Conservation (phyloP, 2,329 filamentous ascomycete genomes). For the Cryphonectria naterciae region DNA sequence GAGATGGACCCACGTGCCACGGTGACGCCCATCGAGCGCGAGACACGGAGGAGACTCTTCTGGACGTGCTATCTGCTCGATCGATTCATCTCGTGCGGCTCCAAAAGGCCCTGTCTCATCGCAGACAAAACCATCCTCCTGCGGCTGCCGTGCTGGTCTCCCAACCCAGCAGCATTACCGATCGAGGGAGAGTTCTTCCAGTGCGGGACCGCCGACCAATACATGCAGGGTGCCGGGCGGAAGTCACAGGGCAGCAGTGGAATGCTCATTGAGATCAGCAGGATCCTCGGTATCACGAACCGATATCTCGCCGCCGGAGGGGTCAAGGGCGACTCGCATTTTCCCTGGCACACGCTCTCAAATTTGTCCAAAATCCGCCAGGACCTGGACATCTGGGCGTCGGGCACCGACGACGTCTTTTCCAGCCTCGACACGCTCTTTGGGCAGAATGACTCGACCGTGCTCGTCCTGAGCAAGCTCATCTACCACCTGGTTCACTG, state of each 20-base stretch:
- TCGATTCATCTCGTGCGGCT: constrained; percentile 80
- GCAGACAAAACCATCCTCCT: constrained; percentile 76
- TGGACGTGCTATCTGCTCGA: constrained; percentile 90
- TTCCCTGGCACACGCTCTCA: constrained; percentile 86
- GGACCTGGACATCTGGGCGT: constrained; percentile 83
- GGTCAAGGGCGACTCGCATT: constrained; percentile 87
- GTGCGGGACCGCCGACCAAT: constrained; percentile 75
- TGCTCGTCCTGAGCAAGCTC: constrained; percentile 80
- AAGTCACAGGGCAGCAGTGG: constrained; percentile 75
- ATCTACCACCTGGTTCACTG: constrained; percentile 88
- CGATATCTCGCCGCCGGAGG: constrained; percentile 83
- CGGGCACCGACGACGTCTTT: constrained; percentile 79
- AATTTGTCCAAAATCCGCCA: constrained; percentile 85
- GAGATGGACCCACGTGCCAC: constrained; percentile 69
- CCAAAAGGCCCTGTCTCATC: constrained; percentile 79
- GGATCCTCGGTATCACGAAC: constrained; percentile 82
- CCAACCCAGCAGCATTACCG: constrained; percentile 62
- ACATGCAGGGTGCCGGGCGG: constrained; percentile 69
- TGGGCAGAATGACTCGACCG: constrained; percentile 76
- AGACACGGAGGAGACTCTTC: constrained; percentile 79
- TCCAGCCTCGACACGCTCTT: constrained; percentile 76
- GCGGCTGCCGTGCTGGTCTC: constrained; percentile 74
- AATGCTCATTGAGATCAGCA: constrained; percentile 82
- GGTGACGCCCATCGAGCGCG: constrained; percentile 70
- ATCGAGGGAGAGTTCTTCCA: constrained; percentile 83